A percentile compares a stretch with the other conserved stretches of the same genome.
phyloP scores from a whole-genome alignment of 495 filamentous ascomycete genomes.

The Penicillium daleae region DNA sequence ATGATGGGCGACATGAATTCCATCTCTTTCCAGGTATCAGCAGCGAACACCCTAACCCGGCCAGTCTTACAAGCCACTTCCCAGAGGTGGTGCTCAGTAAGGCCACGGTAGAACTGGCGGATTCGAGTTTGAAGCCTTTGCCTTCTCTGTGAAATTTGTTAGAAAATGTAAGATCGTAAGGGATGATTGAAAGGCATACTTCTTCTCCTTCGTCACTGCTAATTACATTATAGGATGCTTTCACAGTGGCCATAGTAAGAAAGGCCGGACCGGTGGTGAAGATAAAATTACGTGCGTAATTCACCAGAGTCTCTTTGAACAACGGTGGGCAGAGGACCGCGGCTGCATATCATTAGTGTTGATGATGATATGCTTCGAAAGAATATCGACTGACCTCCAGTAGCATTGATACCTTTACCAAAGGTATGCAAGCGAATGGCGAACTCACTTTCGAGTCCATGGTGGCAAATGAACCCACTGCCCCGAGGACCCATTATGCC shows the following conservation, averaged over 20 bases:
- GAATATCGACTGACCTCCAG: constrained; percentile 55
- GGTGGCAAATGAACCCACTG: constrained; percentile 58
- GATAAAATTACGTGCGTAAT: constrained; percentile 39
- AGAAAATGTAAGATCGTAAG: neutral
- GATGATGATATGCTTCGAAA: neutral
- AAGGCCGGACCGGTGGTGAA: constrained; percentile 41
- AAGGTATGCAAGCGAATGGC: constrained; percentile 67
- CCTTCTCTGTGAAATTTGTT: neutral
- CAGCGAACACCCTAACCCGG: neutral
- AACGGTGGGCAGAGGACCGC: constrained; percentile 23
- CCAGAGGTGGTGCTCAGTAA: neutral
- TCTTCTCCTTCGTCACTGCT: neutral
- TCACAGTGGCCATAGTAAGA: constrained; percentile 36
- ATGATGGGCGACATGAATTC: neutral
- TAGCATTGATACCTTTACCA: constrained; percentile 66
- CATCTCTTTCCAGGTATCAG: neutral
- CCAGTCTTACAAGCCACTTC: neutral
- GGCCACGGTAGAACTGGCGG: neutral
- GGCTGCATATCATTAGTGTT: constrained; percentile 9
- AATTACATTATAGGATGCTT: constrained; percentile 35
- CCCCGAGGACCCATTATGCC: constrained; percentile 62
- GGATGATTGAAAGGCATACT: neutral
- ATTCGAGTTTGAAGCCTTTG: neutral
- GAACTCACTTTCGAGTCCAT: constrained; percentile 60
- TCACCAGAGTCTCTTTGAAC: constrained; percentile 30